Evolutionary conservation across 1,139 yeast species (phyloP), one percentile per base, ranked within the genome.

Genomic region (Hanseniaspora sp.): DNA sequence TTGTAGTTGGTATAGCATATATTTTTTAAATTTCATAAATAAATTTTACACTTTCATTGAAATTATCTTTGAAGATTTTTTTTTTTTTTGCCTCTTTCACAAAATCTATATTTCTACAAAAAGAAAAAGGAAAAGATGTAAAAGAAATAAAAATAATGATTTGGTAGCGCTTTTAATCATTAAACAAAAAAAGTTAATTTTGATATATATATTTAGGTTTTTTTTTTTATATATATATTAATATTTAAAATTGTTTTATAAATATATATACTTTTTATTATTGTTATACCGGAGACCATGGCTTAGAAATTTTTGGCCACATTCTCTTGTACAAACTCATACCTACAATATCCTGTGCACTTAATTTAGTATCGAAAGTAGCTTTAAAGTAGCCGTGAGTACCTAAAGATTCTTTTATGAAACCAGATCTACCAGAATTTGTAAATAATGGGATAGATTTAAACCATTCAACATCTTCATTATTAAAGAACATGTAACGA

Each of bases 361-460:
- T 80, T 63, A 94, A 74, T 64, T 83, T 86, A 56, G 94, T 94
- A 67, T 94, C 97, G 64, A 94, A 94, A 23, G 86, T 85, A 28
- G 96, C 96, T 72, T 94, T 94, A 76, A 84, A 90, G 71, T 92
- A 87, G 59, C 99, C 99, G 69, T 94, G 98, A 3, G 98, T 94
- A 71, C 99, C 99, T 71, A 94, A 76, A 67, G 90, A 79, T 67
- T 92, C 97, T 69, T 87, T 90, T 67, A 94, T 87, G 67, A 83
- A 85, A 56, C 99, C 99, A 42, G 88, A 76, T 67, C 96, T 80
- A 53, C 98, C 98, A 62, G 82, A 77, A 67, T 86, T 87, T 48
- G 97, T 90, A 69, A 87, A 92, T 59, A 94, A 73, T 42, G 97
- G 97, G 61, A 94, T 83, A 5, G 94, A 84, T 72, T 86, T 86